phyloP scores from a whole-genome alignment of 164 flowering plant species.

The Umbilicus rupestris region DNA sequence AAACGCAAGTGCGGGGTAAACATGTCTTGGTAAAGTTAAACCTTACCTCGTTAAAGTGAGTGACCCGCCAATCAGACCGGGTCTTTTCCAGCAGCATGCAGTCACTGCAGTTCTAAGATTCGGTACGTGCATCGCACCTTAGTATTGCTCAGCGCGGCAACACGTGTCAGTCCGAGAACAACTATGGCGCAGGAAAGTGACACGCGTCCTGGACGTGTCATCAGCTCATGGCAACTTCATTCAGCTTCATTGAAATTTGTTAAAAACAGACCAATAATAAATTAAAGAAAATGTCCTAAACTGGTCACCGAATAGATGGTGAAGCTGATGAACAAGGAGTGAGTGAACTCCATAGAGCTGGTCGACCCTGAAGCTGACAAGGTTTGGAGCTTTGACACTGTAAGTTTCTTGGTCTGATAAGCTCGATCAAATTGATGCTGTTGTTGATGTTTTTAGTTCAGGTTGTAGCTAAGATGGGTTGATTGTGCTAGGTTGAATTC shows the following conservation, averaged over 20 bases:
- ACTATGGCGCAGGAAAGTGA: background rate
- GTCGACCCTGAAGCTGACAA: background rate
- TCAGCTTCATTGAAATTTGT: background rate
- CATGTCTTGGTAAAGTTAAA: background rate
- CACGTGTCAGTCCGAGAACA: conserved; percentile 2
- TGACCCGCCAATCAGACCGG: background rate
- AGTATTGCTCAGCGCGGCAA: background rate
- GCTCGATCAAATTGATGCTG: too few species aligned
- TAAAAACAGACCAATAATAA: conserved; percentile 1
- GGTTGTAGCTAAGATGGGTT: too few species aligned
- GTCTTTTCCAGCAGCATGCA: background rate
- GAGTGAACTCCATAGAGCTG: background rate
- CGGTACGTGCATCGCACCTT: background rate
- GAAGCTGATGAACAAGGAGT: background rate
- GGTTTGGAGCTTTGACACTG: background rate
- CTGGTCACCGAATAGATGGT: background rate
- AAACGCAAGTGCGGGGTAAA: conserved; percentile 3
- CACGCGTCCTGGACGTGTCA: conserved; percentile 11
- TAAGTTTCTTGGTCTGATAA: background rate
- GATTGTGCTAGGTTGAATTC: too few species aligned
- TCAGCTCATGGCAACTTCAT: background rate
- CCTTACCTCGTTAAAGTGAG: conserved; percentile 2
- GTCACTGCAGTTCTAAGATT: too few species aligned
- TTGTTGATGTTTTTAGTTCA: too few species aligned
- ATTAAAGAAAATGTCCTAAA: background rate